Percentiles rank a stretch among this genome's conserved stretches.
These are phyloP conservation scores for Euptelea pleiosperma DNA, from an alignment of 164 flowering plant species.

Conservation along the genomic window DNA sequence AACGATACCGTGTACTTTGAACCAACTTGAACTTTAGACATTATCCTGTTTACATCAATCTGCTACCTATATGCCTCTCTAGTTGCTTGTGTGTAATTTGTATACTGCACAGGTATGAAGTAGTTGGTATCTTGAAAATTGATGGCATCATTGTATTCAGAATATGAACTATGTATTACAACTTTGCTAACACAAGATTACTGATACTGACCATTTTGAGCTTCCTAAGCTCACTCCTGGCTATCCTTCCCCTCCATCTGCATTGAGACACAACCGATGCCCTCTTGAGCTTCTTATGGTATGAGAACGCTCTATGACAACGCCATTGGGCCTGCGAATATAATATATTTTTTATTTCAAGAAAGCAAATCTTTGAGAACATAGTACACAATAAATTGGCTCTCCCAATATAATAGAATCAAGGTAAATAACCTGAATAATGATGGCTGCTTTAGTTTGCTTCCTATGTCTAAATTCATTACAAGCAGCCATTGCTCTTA, in stretches of 20 bases:
- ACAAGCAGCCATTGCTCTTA: conserved; percentile 67
- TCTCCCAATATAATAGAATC: neutral
- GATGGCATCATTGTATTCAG: no score
- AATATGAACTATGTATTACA: neutral
- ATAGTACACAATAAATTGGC: neutral
- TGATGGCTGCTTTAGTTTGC: conserved; percentile 50
- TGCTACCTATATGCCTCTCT: no score
- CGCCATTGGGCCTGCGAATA: conserved; percentile 70
- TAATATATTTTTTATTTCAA: conserved; percentile 13
- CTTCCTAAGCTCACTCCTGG: conserved; percentile 49
- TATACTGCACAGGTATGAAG: no score
- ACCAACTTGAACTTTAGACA: no score
- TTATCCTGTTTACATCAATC: no score
- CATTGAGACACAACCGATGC: conserved; percentile 58
- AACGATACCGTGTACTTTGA: no score
- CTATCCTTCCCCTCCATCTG: conserved; percentile 61
- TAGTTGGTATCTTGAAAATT: no score
- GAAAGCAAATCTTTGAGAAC: neutral
- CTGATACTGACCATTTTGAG: conserved; percentile 46
- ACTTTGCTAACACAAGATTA: neutral
- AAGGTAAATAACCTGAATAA: conserved; percentile 57
- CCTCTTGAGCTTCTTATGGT: conserved; percentile 54
- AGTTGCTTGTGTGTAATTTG: no score
- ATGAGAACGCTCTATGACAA: conserved; percentile 42
- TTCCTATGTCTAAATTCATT: conserved; percentile 47